Percentiles rank a stretch among this genome's conserved stretches.
Evolutionary conservation across 2,329 filamentous ascomycete genomes (phyloP).

Genomic region (Xylariaceae sp.): DNA sequence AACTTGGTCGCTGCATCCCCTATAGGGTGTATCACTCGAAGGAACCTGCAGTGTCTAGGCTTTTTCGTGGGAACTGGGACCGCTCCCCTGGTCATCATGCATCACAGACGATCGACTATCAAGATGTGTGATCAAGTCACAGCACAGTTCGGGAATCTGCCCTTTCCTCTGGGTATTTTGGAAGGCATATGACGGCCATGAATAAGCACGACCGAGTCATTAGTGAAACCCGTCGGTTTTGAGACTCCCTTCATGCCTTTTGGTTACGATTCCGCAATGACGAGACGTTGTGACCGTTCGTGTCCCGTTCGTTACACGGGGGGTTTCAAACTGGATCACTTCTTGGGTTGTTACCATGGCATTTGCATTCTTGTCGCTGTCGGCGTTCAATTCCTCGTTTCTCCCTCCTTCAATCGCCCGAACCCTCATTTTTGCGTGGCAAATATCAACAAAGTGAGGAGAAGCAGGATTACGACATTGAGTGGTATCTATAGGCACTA

Average conservation of each 20-base stretch:
- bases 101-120: slow-evolving; percentile 5
- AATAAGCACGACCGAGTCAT: not conserved
- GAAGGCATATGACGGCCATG: slow-evolving; percentile 3
- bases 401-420: slow-evolving; percentile 44
- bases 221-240: not conserved
- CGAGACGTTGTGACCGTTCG: not conserved
- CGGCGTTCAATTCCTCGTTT: slow-evolving; percentile 49
- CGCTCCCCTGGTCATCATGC: slow-evolving; percentile 6
- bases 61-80: not conserved
- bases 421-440: slow-evolving; percentile 37
- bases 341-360: slow-evolving; percentile 35
- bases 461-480: slow-evolving; percentile 23
- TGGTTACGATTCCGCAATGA: not conserved
- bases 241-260: not conserved
- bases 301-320: too few species aligned
- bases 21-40: slow-evolving; percentile 16
- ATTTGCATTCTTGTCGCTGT: slow-evolving; percentile 44
- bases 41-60: slow-evolving; percentile 7
- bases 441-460: not conserved
- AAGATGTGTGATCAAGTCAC: slow-evolving; percentile 7
- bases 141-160: slow-evolving; percentile 5
- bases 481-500: slow-evolving; percentile 38
- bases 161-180: slow-evolving; percentile 7
- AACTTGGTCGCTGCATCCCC: slow-evolving; percentile 12
- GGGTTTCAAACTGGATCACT: not conserved